These are phyloP conservation scores for Papiliotrema nemorosa DNA, from an alignment of 1,284 basidiomycete genomes.

Conservation along the genomic window DNA sequence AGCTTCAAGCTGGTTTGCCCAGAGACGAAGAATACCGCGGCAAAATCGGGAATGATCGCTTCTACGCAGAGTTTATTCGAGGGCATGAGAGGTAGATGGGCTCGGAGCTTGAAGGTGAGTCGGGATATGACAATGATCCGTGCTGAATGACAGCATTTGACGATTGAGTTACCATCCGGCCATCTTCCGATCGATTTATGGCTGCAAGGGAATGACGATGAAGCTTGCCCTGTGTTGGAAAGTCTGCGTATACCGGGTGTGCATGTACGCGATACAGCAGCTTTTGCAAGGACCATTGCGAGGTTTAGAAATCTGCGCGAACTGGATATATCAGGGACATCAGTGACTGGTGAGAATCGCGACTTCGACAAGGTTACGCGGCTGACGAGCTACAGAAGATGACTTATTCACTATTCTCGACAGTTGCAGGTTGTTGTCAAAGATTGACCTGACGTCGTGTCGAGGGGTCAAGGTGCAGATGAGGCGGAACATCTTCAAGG, in stretches of 20 bases:
- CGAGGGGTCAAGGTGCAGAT: conserved; percentile 29
- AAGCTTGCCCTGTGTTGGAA: conserved; percentile 17
- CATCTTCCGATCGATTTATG: not conserved
- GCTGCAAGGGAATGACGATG: not conserved
- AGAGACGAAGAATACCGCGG: not conserved
- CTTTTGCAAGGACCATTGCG: conserved; percentile 8
- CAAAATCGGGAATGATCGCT: conserved; percentile 3
- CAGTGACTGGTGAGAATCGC: conserved; percentile 17
- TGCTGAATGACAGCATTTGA: conserved; percentile 6
- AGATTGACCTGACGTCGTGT: conserved; percentile 32
- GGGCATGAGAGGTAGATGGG: conserved; percentile 13
- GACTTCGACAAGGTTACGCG: not conserved
- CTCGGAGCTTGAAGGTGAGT: conserved; percentile 15
- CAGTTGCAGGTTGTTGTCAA: conserved; percentile 17
- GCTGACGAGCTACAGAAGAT: conserved; percentile 15
- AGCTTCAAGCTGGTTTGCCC: not conserved
- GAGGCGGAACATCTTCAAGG: conserved; percentile 35
- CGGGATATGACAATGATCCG: not conserved
- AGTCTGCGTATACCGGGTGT: conserved; percentile 19
- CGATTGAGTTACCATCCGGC: conserved; percentile 10
- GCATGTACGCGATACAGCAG: conserved; percentile 7
- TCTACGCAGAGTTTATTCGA: conserved; percentile 8
- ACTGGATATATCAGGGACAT: conserved; percentile 28
- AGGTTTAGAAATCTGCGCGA: conserved; percentile 15
- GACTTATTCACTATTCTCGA: conserved; percentile 26